Base-by-base conservation (phyloP, 2,329 filamentous ascomycete genomes). In the Pyrenophora teres region DNA sequence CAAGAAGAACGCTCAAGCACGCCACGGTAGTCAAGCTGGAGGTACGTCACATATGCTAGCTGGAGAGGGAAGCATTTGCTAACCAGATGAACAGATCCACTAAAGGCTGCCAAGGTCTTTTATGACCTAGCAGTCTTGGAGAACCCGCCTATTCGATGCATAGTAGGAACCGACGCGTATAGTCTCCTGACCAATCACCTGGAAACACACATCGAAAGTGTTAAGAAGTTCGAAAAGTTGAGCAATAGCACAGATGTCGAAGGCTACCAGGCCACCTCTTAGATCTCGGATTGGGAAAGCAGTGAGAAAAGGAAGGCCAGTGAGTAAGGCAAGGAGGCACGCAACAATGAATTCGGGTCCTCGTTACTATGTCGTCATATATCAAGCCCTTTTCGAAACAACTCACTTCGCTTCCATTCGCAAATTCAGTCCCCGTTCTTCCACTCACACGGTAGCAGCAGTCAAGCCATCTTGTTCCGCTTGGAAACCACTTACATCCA, bases 121-220 rank as follows among this genome's bases (percentile, higher is more conserved):
- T 82, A 83, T 57, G 79, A 85, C 45, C 62, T 85, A 13, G 81
- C 80, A 1, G 73, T 77, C 32, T 77, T 81, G 74, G 62, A 80
- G 10, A 76, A 82, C 12, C 80, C 79, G 3, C 83, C 82, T 3
- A 59, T 85, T 6, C 71, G 82, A 25, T 76, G 81, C 12, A 75
- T 81, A 0, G 71, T 85, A 9, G 82, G 82, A 0, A 80, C 74
- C 0, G 82, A 85, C 67, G 80, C 80, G 0, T 84, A 79, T 64
- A 60, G 63, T 1, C 70, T 57, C 4, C 77, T 85, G 18, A 79
- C 74, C 57, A 62, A 68, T 0, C 84, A 84, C 70, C 73, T 83
- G 18, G 77, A 83, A 37, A 67, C 70, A 10, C 81, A 81, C 41
- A 49, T 71, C 27, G 75, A 80, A 56, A 77, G 78, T 4, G 76